Evolutionary conservation across 2,329 filamentous ascomycete species (phyloP), one percentile per base, ranked within the genome.

Genomic region (Coniella lustricola): DNA sequence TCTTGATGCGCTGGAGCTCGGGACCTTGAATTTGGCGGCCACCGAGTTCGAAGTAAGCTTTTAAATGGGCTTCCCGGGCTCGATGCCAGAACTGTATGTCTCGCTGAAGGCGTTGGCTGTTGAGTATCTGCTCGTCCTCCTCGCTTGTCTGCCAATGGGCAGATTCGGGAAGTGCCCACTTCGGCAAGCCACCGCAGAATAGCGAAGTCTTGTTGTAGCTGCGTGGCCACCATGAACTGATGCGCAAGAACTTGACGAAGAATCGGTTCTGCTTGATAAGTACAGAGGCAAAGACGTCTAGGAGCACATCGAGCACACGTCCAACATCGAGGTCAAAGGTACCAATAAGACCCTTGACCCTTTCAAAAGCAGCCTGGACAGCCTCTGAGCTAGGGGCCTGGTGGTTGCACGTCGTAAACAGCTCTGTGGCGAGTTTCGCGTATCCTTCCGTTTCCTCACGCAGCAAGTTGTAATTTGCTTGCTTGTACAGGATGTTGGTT

Each of bases 261-360:
- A 97, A 98, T 29, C 85, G 82, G 63, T 85, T 90, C 56, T 95
- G 89, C 62, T 94, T 94, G 59, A 98, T 87, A 45, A 98, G 78
- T 1, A 95, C 85, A 12, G 90, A 89, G 1, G 93, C 93, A 61
- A 95, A 95, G 29, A 97, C 90, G 62, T 98, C 93, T 16, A 98
- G 76, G 0, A 90, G 94, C 18, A 97, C 89, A 64, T 98, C 93
- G 10, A 98, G 76, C 4, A 94, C 91, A 60, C 94, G 81, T 42
- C 93, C 94, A 33, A 96, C 93, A 63, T 98, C 93, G 54, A 98
- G 76, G 65, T 98, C 91, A 61, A 98, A 98, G 7, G 93, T 93
- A 49, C 93, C 93, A 56, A 98, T 95, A 59, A 98, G 78, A 14
- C 87, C 91, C 67, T 95, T 96, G 54, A 98, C 85, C 55, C 84